Evolutionary conservation across 441 rosid genomes (phyloP).

Genomic region (Gossypium gossypioides): DNA sequence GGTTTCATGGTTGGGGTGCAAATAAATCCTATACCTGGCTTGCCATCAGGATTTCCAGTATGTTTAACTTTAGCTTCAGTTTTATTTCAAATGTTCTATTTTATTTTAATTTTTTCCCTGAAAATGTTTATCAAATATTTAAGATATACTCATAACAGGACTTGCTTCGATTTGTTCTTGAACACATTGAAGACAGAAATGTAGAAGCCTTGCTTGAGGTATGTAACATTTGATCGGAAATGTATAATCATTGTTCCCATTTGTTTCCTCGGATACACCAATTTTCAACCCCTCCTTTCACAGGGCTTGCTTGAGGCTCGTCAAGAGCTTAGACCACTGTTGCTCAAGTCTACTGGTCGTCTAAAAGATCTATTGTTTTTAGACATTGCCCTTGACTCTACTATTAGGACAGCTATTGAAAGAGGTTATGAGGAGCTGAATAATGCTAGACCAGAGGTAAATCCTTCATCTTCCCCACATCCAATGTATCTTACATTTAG

Average conservation of each 20-base stretch:
- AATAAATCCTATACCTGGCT: conserved; percentile 75
- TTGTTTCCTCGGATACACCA: not conserved
- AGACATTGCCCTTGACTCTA: conserved; percentile 88
- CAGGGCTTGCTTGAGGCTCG: conserved; percentile 98
- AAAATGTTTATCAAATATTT: conserved; percentile 10
- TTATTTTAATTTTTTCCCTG: not conserved
- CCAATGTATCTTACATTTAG: not conserved
- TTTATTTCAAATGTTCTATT: conserved; percentile 14
- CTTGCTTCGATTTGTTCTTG: conserved; percentile 68
- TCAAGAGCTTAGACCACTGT: conserved; percentile 76
- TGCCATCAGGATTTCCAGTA: conserved; percentile 91
- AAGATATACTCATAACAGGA: conserved; percentile 38
- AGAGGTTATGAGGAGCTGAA: conserved; percentile 83
- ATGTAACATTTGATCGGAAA: conserved; percentile 6
- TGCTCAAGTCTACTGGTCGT: conserved; percentile 59
- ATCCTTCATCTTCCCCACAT: conserved; percentile 13
- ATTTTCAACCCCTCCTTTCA: not conserved
- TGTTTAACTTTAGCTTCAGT: conserved; percentile 24
- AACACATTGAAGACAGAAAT: conserved; percentile 78
- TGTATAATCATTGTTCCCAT: not conserved
- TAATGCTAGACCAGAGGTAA: conserved; percentile 76
- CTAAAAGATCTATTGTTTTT: conserved; percentile 87
- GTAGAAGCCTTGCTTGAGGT: conserved; percentile 95
- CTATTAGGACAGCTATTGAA: conserved; percentile 92
- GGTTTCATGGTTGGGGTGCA: conserved; percentile 99